Conservation (phyloP, 176 grass and related monocot genomes). For the Otatea glauca region DNA sequence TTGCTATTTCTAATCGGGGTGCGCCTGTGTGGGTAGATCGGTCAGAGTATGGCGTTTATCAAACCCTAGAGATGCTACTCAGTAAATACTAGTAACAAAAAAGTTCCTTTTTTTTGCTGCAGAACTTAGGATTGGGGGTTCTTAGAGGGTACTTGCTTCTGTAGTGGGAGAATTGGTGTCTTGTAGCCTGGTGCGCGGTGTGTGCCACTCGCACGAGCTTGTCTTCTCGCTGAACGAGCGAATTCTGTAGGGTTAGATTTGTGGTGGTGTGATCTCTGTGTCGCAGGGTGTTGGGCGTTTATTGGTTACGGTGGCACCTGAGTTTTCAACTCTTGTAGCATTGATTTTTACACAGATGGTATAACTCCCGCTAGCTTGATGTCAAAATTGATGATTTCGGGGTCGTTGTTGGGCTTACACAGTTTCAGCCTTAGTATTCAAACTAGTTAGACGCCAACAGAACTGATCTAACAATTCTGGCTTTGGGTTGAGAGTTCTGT, state of each 20-base stretch:
- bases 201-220: not conserved
- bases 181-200: not conserved
- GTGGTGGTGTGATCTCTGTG: slow-evolving; percentile 1
- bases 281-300: not conserved
- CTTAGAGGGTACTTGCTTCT: not conserved
- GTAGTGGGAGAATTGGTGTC: not conserved
- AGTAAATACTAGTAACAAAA: not conserved
- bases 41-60: not conserved
- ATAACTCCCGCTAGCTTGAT: not conserved
- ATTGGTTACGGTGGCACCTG: not conserved
- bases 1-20: slow-evolving; percentile 15
- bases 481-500: slow-evolving; percentile 10
- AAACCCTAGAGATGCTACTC: not conserved
- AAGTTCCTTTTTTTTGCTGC: not conserved
- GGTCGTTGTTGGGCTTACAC: not conserved
- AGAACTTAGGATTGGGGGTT: not conserved
- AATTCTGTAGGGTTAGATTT: slow-evolving; percentile 12
- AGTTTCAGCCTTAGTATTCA: not conserved
- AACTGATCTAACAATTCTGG: not conserved
- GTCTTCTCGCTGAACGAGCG: not conserved
- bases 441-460: not conserved
- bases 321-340: not conserved
- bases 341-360: not conserved
- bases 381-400: not conserved
- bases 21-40: not conserved